These are phyloP conservation scores for Candida suzukii DNA, from an alignment of 805 yeast genomes.

Conservation along the genomic window DNA sequence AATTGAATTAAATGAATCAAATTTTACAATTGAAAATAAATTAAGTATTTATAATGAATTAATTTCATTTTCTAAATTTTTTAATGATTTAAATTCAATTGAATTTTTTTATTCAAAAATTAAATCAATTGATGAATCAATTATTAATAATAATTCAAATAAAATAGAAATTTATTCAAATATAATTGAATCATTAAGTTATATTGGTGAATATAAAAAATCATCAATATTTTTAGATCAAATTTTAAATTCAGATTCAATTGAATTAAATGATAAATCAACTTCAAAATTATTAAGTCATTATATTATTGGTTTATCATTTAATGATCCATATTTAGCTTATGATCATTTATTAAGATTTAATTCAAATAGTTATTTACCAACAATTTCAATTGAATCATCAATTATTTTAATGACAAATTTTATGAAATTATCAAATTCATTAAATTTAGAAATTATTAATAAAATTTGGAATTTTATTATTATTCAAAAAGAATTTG, in stretches of 20 bases:
- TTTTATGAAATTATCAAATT: conserved; percentile 10
- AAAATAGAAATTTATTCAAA: conserved; percentile 42
- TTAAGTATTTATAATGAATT: conserved; percentile 29
- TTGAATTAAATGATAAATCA: conserved; percentile 9
- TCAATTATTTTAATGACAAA: conserved; percentile 17
- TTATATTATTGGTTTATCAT: conserved; percentile 21
- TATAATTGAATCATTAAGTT: conserved; percentile 45
- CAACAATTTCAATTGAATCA: conserved; percentile 23
- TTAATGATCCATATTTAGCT: conserved; percentile 17
- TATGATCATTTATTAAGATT: conserved; percentile 19
- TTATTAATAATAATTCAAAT: too few relatives aligned
- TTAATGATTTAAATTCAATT: conserved; percentile 31
- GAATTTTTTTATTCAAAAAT: conserved; percentile 30
- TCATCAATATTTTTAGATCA: conserved; percentile 55
- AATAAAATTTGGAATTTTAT: conserved; percentile 24
- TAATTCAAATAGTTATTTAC: conserved; percentile 24
- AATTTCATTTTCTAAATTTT: conserved; percentile 31
- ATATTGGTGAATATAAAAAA: conserved; percentile 38
- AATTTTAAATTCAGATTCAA: conserved; percentile 26
- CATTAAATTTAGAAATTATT: conserved; percentile 15
- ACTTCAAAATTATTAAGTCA: conserved; percentile 17
- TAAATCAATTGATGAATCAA: conserved; percentile 5
- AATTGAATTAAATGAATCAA: conserved; percentile 7
- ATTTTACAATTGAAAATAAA: conserved; percentile 1
- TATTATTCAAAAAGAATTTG: conserved; percentile 26